A percentile compares a stretch with the other conserved stretches of the same genome.
Conservation (phyloP, 164 flowering plant species). For the Vitis cinerea region DNA sequence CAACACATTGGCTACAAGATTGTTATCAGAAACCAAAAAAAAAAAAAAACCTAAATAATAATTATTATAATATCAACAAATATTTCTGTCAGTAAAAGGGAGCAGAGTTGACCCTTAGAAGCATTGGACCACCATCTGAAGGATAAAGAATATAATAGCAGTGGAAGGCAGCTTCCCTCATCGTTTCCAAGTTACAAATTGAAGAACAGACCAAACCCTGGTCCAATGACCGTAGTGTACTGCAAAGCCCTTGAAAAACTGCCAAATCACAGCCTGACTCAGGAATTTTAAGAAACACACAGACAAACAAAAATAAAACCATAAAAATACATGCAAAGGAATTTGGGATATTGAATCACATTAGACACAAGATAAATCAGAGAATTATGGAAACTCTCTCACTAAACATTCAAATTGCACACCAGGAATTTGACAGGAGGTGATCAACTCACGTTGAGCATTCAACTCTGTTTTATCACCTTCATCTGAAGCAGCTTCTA, state of each 20-base stretch:
- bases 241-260: constrained; percentile 75
- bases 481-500: constrained; percentile 46
- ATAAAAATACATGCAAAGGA: too few relatives aligned
- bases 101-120: constrained; percentile 58
- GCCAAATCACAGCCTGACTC: constrained; percentile 16
- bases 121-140: constrained; percentile 82
- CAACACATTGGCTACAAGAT: not conserved
- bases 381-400: not conserved
- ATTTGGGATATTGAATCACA: not conserved
- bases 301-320: not conserved
- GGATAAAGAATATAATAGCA: constrained; percentile 83
- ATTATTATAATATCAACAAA: not conserved
- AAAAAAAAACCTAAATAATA: not conserved
- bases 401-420: constrained; percentile 6
- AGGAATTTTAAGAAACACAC: not conserved
- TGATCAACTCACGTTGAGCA: constrained; percentile 47
- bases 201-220: constrained; percentile 82
- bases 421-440: constrained; percentile 4
- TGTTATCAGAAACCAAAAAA: not conserved
- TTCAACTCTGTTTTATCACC: constrained; percentile 49
- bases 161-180: constrained; percentile 45
- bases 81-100: not conserved
- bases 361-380: not conserved
- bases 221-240: constrained; percentile 59
- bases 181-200: constrained; percentile 57